A percentile compares a stretch with the other conserved stretches of the same genome.
Conservation (phyloP, 2,329 filamentous ascomycete genomes). For the Parasarocladium wereldwijsianum region DNA sequence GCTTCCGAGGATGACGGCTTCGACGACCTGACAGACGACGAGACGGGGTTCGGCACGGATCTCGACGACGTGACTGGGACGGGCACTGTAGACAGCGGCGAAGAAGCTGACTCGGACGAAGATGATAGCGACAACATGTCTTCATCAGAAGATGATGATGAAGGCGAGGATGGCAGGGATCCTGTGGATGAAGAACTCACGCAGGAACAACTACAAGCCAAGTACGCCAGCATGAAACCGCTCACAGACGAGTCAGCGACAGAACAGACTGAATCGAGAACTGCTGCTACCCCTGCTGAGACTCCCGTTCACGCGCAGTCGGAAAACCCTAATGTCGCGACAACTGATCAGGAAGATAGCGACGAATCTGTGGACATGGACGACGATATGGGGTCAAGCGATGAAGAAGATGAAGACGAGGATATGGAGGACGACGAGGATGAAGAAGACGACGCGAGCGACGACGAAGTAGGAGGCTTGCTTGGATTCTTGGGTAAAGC, state of each 20-base stretch:
- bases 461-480: too few species aligned
- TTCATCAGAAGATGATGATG: conserved; percentile 47
- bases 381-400: conserved; percentile 46
- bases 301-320: not conserved
- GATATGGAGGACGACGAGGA: conserved; percentile 17
- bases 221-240: conserved; percentile 58
- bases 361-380: conserved; percentile 58
- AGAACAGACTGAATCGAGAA: too few species aligned
- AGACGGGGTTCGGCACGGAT: conserved; percentile 19
- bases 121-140: conserved; percentile 40
- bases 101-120: conserved; percentile 26
- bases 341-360: conserved; percentile 14
- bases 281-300: not conserved
- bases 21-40: conserved; percentile 31
- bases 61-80: conserved; percentile 22
- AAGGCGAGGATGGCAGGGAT: conserved; percentile 35
- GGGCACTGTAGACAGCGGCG: too few species aligned
- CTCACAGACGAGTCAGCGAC: too few species aligned
- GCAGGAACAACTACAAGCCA: conserved; percentile 51
- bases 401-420: conserved; percentile 25
- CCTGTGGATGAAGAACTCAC: conserved; percentile 50
- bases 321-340: not conserved
- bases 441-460: conserved; percentile 11
- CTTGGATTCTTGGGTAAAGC: too few species aligned
- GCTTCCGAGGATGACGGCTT: conserved; percentile 27